Evolutionary conservation across 2,329 filamentous ascomycete genomes (phyloP).

Genomic region (Xylaria sp.): DNA sequence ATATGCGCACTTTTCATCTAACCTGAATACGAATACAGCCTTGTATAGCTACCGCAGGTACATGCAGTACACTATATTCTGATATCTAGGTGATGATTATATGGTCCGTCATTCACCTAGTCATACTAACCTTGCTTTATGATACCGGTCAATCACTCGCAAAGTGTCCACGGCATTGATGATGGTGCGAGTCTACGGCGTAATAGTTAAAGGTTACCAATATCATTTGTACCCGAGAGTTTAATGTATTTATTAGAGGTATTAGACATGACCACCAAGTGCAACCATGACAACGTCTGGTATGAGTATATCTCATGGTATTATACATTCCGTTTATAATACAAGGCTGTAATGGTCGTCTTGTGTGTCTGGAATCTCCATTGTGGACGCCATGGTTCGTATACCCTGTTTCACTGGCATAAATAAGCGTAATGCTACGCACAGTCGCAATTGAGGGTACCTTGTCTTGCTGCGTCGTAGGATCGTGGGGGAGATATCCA

Average conservation of each 20-base stretch:
- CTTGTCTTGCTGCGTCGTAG: background rate
- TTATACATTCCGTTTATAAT: slow-evolving; percentile 13
- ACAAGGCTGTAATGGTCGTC: background rate
- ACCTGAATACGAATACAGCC: no score
- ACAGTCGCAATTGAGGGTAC: no score
- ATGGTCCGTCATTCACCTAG: background rate
- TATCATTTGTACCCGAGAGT: background rate
- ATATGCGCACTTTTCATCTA: no score
- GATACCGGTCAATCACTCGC: background rate
- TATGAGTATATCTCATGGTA: slow-evolving; percentile 3
- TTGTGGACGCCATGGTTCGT: background rate
- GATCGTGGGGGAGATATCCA: background rate
- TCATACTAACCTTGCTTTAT: background rate
- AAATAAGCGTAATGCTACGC: background rate
- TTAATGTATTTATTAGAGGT: background rate
- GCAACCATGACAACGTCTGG: background rate
- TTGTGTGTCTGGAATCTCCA: background rate
- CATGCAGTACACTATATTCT: background rate
- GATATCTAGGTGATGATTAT: background rate
- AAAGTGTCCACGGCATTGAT: background rate
- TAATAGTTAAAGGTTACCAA: background rate
- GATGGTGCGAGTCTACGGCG: background rate
- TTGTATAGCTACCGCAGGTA: background rate
- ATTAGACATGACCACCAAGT: background rate
- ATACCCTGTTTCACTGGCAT: background rate